A percentile compares a stretch with the other conserved stretches of the same genome.
Conservation (phyloP, 1,284 basidiomycete species). For the Blastosporella zonata region DNA sequence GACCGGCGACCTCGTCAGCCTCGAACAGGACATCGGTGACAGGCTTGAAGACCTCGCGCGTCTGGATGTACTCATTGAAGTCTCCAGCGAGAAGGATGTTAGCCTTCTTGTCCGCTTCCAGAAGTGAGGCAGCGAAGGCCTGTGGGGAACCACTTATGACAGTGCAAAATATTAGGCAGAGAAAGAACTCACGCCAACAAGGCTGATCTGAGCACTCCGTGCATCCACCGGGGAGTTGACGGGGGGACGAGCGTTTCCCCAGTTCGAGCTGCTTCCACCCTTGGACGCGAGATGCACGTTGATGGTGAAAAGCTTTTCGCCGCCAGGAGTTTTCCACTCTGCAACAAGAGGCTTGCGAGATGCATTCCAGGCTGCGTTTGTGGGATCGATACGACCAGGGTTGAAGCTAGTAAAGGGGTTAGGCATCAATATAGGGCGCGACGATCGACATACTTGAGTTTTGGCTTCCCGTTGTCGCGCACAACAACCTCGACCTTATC, state of each 20-base stretch:
- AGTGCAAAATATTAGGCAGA: background rate
- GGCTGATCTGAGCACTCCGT: conserved; percentile 49
- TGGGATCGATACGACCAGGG: conserved; percentile 61
- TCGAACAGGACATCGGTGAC: conserved; percentile 44
- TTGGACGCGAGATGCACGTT: conserved; percentile 64
- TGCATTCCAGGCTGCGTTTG: conserved; percentile 51
- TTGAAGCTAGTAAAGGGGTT: conserved; percentile 43
- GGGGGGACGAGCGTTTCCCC: conserved; percentile 58
- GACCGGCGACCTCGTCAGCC: conserved; percentile 46
- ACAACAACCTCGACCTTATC: conserved; percentile 42
- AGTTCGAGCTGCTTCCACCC: conserved; percentile 50
- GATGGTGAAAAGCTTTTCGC: conserved; percentile 53
- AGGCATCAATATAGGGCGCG: background rate
- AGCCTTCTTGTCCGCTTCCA: conserved; percentile 42
- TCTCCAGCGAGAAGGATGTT: conserved; percentile 59
- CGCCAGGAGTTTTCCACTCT: conserved; percentile 48
- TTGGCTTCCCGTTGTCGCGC: conserved; percentile 32
- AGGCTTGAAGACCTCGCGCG: conserved; percentile 49
- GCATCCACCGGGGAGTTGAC: conserved; percentile 51
- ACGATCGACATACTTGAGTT: conserved; percentile 41
- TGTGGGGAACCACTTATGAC: conserved; percentile 22
- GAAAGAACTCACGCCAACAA: conserved; percentile 39
- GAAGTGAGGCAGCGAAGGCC: conserved; percentile 49
- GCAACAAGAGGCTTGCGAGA: conserved; percentile 64
- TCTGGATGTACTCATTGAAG: conserved; percentile 61